Evolutionary conservation across 2,329 filamentous ascomycete genomes (phyloP), one percentile per base, ranked within the genome.

Genomic region (Fusarium tjaetaba): DNA sequence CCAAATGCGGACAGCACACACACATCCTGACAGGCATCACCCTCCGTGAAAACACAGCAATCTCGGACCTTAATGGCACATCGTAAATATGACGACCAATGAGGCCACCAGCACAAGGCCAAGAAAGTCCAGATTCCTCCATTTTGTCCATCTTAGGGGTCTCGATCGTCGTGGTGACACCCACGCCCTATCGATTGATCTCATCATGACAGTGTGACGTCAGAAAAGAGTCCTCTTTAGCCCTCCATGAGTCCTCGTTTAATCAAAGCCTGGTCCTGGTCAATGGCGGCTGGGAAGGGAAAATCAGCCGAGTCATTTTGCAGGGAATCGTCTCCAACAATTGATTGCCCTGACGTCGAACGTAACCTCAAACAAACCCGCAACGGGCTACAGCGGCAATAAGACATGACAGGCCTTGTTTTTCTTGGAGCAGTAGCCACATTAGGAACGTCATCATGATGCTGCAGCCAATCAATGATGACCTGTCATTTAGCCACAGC

Each of bases 121-220:
- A 28, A 52, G 36, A 42, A 22, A 45, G 43, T 48, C 42, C 28
- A 65, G 51, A 61, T 48, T 58, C 43, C 26, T 16, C n/a, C 43
- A 41, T 42, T 22, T 39, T 43, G 41, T 55, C 69, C 55, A 57
- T 57, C 28, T 55, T 48, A 26, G 60, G 56, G 26, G 56, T 20
- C 36, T 53, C 71, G 71, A 74, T 74, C 63, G 60, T 42, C 64
- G 32, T 22, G 15, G 68, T 72, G 68, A 66, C 72, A 66, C 34
- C 63, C 49, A 32, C 18, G 38, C 52, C 46, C 32, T 61, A 30
- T 61, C 22, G 38, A 55, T 70, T 75, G 68, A 76, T 65, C 48
- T 74, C 73, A 76, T 72, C 64, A 72, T 76, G 73, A 76, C 59
- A 52, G 15, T 30, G 41, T 75, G 73, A 76, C 73, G 73, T 76